Base-by-base conservation (phyloP, 805 yeast species). In the Tetrapisispora nanseiensis region DNA sequence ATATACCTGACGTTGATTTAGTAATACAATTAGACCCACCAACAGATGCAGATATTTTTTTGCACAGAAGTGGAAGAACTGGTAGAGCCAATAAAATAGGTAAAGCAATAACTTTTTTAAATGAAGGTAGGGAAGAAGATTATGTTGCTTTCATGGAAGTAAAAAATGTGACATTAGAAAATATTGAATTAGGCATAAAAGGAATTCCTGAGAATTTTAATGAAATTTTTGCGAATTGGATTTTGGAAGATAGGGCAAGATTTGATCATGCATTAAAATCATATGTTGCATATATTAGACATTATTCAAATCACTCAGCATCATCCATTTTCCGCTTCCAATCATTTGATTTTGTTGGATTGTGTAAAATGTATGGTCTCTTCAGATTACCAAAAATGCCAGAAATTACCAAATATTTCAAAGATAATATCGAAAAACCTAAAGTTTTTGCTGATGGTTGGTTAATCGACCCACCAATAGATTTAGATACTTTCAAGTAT, bases 11-110 rank as follows among this genome's bases (percentile, higher is more conserved):
- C 41, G 97, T 92, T 9, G 97, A 92, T 55, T 64, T 89, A 21
- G 97, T 90, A 3, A 66, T 92, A n/a, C 98, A 92, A 58, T 52
- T 90, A 20, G 97, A 92, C 49, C 95, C 97, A 1, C 98, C 98
- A 1, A 78, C 86, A 0, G 95, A 89, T 51, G 86, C 97, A 0
- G 94, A 83, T 55, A 76, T 86, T 57, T 92, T 90, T 56, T 71
- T 90, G 33, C 98, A 92, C 61, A 74, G 98, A 57, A 84, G 90
- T 63, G 98, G 98, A 19, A 74, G 98, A 55, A 86, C 98, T 0
- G 98, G 95, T 0, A 69, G 98, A 47, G 97, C 97, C 0, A 89
- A 90, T 45, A 76, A 78, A 46, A 70, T 71, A 4, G 98, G 98
- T 2, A 74, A 71, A 44, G 95, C 95, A 0, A 67, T 86, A 3